Evolutionary conservation across 192 early-diverging fungal species (phyloP).

Genomic region (Linderina pennispora): DNA sequence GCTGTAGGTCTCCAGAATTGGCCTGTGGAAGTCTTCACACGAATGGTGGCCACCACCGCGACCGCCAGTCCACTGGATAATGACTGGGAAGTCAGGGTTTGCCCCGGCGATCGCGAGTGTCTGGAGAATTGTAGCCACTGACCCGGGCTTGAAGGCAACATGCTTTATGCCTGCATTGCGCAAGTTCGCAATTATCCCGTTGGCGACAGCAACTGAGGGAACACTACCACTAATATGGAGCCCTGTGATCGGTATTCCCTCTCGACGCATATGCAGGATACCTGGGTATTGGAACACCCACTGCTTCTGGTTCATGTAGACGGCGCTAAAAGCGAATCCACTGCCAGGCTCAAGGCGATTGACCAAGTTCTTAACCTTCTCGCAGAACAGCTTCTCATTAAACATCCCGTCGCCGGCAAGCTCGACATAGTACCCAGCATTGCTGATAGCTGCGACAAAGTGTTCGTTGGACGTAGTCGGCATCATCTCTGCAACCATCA

Average conservation of each 20-base stretch:
- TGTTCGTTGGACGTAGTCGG: conserved; percentile 69
- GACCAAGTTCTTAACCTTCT: conserved; percentile 65
- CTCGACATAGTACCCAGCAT: conserved; percentile 81
- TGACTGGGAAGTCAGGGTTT: conserved; percentile 79
- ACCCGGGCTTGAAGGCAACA: conserved; percentile 82
- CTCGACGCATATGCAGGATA: conserved; percentile 68
- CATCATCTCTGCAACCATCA: conserved; percentile 90
- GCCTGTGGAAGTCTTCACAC: conserved; percentile 83
- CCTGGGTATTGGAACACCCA: conserved; percentile 78
- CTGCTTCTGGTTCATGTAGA: conserved; percentile 63
- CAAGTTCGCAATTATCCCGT: conserved; percentile 68
- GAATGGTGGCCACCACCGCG: conserved; percentile 90
- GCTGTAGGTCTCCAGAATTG: conserved; percentile 72
- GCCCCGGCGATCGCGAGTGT: conserved; percentile 72
- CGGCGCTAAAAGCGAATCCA: conserved; percentile 78
- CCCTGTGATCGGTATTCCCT: conserved; percentile 85
- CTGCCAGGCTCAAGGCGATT: conserved; percentile 75
- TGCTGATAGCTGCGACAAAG: conserved; percentile 75
- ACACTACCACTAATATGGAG: conserved; percentile 80
- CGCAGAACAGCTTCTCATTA: conserved; percentile 63
- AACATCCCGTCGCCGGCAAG: conserved; percentile 85
- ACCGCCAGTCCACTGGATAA: conserved; percentile 89
- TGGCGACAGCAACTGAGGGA: conserved; percentile 72
- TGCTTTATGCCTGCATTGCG: conserved; percentile 67
- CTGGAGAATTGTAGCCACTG: conserved; percentile 69